Evolutionary conservation across 768 basidiomycete species (phyloP).

Genomic region (Tricholomella constricta): DNA sequence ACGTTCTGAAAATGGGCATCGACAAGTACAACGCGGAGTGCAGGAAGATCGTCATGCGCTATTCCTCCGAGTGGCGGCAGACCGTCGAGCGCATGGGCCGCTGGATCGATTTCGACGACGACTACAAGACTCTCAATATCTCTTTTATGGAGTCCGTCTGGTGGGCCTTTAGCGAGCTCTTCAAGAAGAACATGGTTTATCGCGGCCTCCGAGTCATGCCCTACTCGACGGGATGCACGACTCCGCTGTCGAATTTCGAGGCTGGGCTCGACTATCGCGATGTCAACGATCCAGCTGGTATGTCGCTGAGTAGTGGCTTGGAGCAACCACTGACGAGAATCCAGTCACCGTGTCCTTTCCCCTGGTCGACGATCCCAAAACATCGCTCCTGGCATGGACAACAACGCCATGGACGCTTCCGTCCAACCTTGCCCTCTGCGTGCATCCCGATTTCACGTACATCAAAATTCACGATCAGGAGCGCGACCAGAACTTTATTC

Average conservation of each 20-base stretch:
- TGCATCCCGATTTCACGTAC: constrained; percentile 94
- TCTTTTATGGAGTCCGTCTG: constrained; percentile 98
- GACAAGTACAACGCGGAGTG: constrained; percentile 98
- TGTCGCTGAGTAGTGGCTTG: constrained; percentile 22
- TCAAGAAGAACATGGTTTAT: constrained; percentile 90
- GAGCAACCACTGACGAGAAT: background rate
- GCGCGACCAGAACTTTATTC: constrained; percentile 84
- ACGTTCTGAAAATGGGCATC: constrained; percentile 95
- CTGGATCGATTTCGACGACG: constrained; percentile 99
- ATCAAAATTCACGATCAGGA: constrained; percentile 95
- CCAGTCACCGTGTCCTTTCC: constrained; percentile 91
- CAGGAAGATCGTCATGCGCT: constrained; percentile 95
- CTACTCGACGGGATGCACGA: constrained; percentile 95
- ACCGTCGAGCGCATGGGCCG: constrained; percentile 98
- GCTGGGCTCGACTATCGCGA: constrained; percentile 91
- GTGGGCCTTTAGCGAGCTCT: constrained; percentile 98
- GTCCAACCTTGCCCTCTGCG: constrained; percentile 92
- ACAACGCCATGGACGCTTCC: constrained; percentile 99
- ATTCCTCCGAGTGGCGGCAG: constrained; percentile 88
- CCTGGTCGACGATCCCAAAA: constrained; percentile 89
- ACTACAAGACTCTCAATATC: constrained; percentile 95
- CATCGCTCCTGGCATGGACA: constrained; percentile 94
- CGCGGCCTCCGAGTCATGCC: constrained; percentile 96
- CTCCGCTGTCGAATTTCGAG: constrained; percentile 97
- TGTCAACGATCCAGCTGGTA: constrained; percentile 90